phyloP scores from a whole-genome alignment of 176 grass and related monocot genomes.

The Ensete glaucum region DNA sequence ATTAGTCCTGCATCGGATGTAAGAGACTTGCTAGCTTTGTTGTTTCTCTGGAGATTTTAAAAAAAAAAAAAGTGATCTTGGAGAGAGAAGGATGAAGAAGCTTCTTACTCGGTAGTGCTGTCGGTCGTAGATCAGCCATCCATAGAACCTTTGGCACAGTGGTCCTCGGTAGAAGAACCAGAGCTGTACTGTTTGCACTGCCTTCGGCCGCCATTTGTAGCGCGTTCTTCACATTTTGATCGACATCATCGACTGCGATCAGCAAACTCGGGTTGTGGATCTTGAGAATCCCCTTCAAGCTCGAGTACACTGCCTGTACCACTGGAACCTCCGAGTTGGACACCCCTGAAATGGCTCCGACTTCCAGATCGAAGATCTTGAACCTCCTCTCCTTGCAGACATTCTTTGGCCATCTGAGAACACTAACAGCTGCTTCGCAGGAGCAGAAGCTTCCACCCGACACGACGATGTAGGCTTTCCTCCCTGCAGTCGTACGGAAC shows the following conservation, averaged over 20 bases:
- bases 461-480: constrained; percentile 77
- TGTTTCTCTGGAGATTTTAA: no score
- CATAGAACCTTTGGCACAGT: constrained; percentile 73
- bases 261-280: constrained; percentile 86
- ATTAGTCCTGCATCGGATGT: not conserved
- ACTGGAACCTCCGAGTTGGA: constrained; percentile 67
- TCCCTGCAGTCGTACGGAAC: constrained; percentile 39
- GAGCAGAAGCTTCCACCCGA: constrained; percentile 64
- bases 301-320: constrained; percentile 66
- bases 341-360: constrained; percentile 59
- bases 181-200: constrained; percentile 45
- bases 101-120: constrained; percentile 44
- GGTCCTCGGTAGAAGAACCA: constrained; percentile 55
- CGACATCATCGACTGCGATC: constrained; percentile 36
- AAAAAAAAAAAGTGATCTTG: no score
- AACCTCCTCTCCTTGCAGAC: constrained; percentile 91
- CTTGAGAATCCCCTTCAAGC: constrained; percentile 64
- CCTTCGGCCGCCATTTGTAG: constrained; percentile 55
- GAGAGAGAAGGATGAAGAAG: no score
- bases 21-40: no score
- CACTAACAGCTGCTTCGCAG: constrained; percentile 49
- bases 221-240: constrained; percentile 64
- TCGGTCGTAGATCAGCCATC: constrained; percentile 71
- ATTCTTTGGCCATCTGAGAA: constrained; percentile 79
- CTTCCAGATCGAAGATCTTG: constrained; percentile 77